Evolutionary conservation across 805 yeast genomes (phyloP), one percentile per base, ranked within the genome.

Genomic region (Wickerhamomyces canadensis): DNA sequence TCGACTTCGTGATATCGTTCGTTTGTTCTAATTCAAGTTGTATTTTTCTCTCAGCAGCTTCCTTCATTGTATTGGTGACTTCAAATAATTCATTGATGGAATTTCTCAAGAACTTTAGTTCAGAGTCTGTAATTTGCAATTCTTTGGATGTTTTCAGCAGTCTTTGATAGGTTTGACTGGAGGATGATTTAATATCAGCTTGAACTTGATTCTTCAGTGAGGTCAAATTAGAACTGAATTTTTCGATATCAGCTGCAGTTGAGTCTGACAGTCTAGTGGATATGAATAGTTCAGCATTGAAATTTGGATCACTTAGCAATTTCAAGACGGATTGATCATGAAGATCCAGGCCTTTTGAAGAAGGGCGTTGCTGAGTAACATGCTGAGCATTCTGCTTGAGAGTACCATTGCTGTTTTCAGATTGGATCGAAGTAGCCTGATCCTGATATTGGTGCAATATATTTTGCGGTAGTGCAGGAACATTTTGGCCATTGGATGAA

Each of bases 161-260:
- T 45, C 76, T 76, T 45, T 71, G 73, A 48, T 75, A 83, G 27
- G 84, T 83, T 53, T 73, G 74, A 47, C 76, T 70, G 21, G 84
- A 73, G 36, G 73, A 73, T 22, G 58, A 57, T 48, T 79, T 79
- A 34, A 82, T 74, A 42, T 80, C 84, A 19, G 63, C 62, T 15
- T 72, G 72, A 27, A 83, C 72, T 31, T 69, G 55, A 4, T 61
- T 54, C 27, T 75, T 71, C 45, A 81, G 67, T 28, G 66, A 62
- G 2, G 59, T 51, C 44, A 84, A 61, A 36, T 69, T 71, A 15
- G 74, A 69, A 41, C 80, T 76, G 57, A 82, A 83, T 37, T 74
- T 76, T 48, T 84, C 88, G 24, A 85, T 81, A 42, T 80, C 84
- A 1, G 75, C 59, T 3, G 89, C 91, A 6, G 82, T 74, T 1